Base-by-base conservation (phyloP, 306 rosid species). In the Pterocarpus macrocarpus region DNA sequence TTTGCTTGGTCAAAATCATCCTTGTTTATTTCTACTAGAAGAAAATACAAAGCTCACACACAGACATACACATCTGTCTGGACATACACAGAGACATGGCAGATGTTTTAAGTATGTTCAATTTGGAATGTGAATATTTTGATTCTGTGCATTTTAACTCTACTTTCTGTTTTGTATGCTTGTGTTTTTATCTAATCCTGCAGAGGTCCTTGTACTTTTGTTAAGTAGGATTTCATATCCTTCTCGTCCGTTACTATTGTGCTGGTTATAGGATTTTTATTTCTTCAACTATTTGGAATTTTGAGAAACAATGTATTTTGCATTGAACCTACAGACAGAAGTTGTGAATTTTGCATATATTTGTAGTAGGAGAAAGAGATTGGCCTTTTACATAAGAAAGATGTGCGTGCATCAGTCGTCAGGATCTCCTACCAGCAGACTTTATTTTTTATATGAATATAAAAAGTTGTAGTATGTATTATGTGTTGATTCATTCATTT, bases 1-100 rank as follows among this genome's bases (percentile, higher is more conserved):
- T 78, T 68, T 58, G 2, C 62, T 22, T 33, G 62, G 64, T 22
- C 59, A 59, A 62, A 62, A 14, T 69, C 78, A 78, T 45, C 45
- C 36, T 30, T 57, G 36, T 71, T 77, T 64, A 61, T 50, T 61
- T 61, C 8, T 36, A 35, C 35, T 58, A 67, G 59, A 22, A 22
- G 28, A 22, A 16, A 61, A 79, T 57, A 59, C 56, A 14, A 39
- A 39, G 70, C 74, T 64, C 50, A 52, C 53, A 11, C 30, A 10
- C 12, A 36, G 34, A 4, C n/a, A 8, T 43, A 22, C 28, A 22
- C 28, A 43, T 8, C 10, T 43, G 10, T 43, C 49, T 8, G 10
- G 49, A 38, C 49, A 8, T 8, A 8, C 49, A 8, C 49, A 8
- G 1, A 6, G 12, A 43, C 11, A 8, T 43, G 10, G 9, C 49